These are phyloP conservation scores for Cyclotella baltica DNA, from an alignment of 108 stramenopile species.

Conservation along the genomic window DNA sequence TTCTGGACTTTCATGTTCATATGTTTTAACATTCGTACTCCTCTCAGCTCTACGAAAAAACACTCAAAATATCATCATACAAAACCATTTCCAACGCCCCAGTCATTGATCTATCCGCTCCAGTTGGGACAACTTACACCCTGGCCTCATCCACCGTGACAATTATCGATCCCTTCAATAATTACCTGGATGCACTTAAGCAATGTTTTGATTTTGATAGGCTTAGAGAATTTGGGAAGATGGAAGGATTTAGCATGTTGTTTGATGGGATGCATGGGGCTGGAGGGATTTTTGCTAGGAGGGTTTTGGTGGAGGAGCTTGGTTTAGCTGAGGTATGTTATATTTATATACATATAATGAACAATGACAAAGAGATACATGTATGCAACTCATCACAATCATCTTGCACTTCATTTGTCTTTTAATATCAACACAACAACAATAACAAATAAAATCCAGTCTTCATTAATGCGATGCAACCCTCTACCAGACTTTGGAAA, in stretches of 20 bases:
- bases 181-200: slow-evolving; percentile 88
- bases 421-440: background rate
- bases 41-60: slow-evolving; percentile 71
- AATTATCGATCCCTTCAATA: slow-evolving; percentile 86
- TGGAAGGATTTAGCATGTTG: slow-evolving; percentile 86
- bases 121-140: slow-evolving; percentile 65
- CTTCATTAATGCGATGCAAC: slow-evolving; percentile 86
- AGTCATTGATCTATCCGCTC: slow-evolving; percentile 71
- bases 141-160: slow-evolving; percentile 78
- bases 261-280: slow-evolving; percentile 99
- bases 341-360: background rate
- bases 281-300: slow-evolving; percentile 94
- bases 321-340: slow-evolving; percentile 81
- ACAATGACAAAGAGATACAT: background rate
- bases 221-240: slow-evolving; percentile 73
- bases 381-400: slow-evolving; percentile 7
- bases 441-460: no score
- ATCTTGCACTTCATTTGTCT: background rate
- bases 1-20: background rate
- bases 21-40: background rate
- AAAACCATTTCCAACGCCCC: slow-evolving; percentile 67
- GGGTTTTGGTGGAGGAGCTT: slow-evolving; percentile 94
- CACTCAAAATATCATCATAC: slow-evolving; percentile 66
- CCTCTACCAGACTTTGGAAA: slow-evolving; percentile 96
- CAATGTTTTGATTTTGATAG: slow-evolving; percentile 95